Conservation (phyloP, 2,329 filamentous ascomycete genomes). For the Fusarium sp. region DNA sequence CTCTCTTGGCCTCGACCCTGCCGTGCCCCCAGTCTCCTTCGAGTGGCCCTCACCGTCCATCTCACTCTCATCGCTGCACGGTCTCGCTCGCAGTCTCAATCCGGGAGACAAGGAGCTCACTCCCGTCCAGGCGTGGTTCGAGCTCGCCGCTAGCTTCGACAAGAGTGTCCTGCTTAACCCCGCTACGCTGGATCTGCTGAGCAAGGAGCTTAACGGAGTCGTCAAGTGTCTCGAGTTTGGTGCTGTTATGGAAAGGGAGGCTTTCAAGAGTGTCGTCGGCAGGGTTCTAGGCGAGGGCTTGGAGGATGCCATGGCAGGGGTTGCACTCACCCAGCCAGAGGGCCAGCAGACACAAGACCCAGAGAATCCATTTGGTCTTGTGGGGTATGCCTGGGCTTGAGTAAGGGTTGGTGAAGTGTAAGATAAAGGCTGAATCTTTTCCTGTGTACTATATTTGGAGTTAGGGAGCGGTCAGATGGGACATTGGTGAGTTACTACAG, state of each 20-base stretch:
- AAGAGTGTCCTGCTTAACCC: constrained; percentile 51
- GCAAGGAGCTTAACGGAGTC: constrained; percentile 55
- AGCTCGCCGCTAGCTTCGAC: constrained; percentile 58
- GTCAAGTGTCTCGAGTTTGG: constrained; percentile 62
- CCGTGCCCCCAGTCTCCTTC: constrained; percentile 41
- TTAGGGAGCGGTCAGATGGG: neutral
- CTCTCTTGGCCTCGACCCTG: constrained; percentile 22
- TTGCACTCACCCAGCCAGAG: constrained; percentile 1
- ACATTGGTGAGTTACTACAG: neutral
- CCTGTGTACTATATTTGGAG: neutral
- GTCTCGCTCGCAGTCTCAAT: constrained; percentile 60
- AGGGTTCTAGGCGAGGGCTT: constrained; percentile 52
- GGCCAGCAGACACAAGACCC: constrained; percentile 1
- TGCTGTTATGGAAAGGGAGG: constrained; percentile 58
- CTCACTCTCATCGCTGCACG: constrained; percentile 56
- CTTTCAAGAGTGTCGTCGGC: constrained; percentile 59
- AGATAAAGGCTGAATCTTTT: neutral
- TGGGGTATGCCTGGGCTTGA: constrained; percentile 29
- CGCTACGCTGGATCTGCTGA: constrained; percentile 52
- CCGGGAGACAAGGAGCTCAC: constrained; percentile 57
- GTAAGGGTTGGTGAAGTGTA: neutral
- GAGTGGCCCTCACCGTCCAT: constrained; percentile 55
- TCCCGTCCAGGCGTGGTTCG: constrained; percentile 67
- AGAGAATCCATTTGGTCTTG: neutral
- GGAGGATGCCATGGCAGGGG: constrained; percentile 31